Percentiles rank a stretch among this genome's conserved stretches.
phyloP scores from a whole-genome alignment of 345 rosid genomes.

The Iberis pinnata region DNA sequence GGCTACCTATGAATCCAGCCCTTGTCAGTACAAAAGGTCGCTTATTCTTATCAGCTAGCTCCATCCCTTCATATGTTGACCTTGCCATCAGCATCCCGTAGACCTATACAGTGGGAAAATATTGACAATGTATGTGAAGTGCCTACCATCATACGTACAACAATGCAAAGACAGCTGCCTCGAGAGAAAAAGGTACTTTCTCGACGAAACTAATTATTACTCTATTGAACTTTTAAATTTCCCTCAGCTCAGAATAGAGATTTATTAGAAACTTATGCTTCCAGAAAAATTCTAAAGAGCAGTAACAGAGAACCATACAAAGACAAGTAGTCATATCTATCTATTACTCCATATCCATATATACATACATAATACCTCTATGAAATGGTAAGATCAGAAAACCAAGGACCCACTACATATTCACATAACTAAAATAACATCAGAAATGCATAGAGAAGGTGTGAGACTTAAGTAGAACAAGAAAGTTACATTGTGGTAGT shows the following conservation, averaged over 20 bases:
- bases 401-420: background rate
- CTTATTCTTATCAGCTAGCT: slow-evolving; percentile 56
- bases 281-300: too few relatives aligned
- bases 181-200: background rate
- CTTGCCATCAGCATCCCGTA: slow-evolving; percentile 93
- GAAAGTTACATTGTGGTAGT: slow-evolving; percentile 78
- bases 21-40: slow-evolving; percentile 94
- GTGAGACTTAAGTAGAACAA: slow-evolving; percentile 10
- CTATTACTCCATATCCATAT: background rate
- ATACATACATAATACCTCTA: too few relatives aligned
- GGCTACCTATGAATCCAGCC: slow-evolving; percentile 88
- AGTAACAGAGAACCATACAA: too few relatives aligned
- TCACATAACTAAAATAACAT: background rate
- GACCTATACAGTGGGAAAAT: slow-evolving; percentile 38
- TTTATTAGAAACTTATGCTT: background rate
- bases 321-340: too few relatives aligned
- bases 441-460: background rate
- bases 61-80: slow-evolving; percentile 82
- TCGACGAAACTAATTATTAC: background rate
- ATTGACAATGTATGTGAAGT: slow-evolving; percentile 9
- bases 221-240: too few relatives aligned
- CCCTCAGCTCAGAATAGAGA: too few relatives aligned
- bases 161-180: background rate
- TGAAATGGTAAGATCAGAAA: too few relatives aligned
- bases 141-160: too few relatives aligned